Conservation (phyloP, 345 rosid genomes). For the Salix brachista region DNA sequence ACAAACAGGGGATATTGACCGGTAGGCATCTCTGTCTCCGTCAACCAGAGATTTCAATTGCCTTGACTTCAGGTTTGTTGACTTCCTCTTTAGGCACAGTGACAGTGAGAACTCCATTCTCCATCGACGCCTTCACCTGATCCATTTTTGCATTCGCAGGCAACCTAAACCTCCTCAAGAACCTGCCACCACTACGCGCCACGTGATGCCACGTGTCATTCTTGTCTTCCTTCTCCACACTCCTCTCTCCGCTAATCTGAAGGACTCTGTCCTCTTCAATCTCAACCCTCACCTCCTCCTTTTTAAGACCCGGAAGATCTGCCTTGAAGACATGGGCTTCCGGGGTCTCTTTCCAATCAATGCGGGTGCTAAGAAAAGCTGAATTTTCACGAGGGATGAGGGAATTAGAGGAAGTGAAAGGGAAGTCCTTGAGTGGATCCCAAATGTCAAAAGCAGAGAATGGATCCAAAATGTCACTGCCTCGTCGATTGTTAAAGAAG, state of each 20-base stretch:
- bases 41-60: slow-evolving; percentile 12
- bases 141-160: slow-evolving; percentile 16
- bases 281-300: slow-evolving; percentile 14
- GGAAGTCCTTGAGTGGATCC: slow-evolving; percentile 12
- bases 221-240: slow-evolving; percentile 16
- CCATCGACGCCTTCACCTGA: slow-evolving; percentile 11
- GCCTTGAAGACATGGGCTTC: slow-evolving; percentile 15
- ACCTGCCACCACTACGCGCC: slow-evolving; percentile 13
- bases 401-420: background rate
- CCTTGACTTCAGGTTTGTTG: slow-evolving; percentile 9
- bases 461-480: slow-evolving; percentile 1
- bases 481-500: background rate
- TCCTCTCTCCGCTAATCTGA: slow-evolving; percentile 15
- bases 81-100: slow-evolving; percentile 7
- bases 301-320: slow-evolving; percentile 10
- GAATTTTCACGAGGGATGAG: background rate
- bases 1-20: no score
- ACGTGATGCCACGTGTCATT: slow-evolving; percentile 3
- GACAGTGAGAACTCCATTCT: slow-evolving; percentile 13
- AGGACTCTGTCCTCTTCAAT: slow-evolving; percentile 10
- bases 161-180: slow-evolving; percentile 8
- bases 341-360: slow-evolving; percentile 21
- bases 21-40: no score
- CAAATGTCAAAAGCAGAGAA: slow-evolving; percentile 6
- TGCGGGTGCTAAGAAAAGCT: slow-evolving; percentile 4